Evolutionary conservation across 2,329 filamentous ascomycete species (phyloP).

Genomic region (Fusarium nygamai): DNA sequence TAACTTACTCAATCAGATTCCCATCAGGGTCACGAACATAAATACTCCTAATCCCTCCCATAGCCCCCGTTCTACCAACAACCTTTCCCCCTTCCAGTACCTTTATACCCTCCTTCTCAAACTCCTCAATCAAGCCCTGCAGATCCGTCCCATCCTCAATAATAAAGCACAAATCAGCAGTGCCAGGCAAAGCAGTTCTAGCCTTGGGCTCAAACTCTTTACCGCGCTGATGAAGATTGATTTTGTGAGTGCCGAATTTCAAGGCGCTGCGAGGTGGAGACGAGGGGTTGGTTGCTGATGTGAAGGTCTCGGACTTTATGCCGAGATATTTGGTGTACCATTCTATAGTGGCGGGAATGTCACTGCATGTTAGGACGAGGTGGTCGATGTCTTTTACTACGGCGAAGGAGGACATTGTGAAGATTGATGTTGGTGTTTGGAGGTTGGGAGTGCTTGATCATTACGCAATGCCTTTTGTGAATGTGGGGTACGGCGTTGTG

Average conservation of each 20-base stretch:
- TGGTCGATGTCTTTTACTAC: conserved; percentile 64
- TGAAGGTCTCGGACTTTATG: conserved; percentile 65
- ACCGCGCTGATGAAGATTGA: conserved; percentile 68
- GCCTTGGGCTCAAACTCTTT: conserved; percentile 71
- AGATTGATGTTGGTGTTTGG: neutral
- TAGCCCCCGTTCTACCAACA: conserved; percentile 65
- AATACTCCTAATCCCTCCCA: conserved; percentile 64
- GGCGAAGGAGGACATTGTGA: conserved; percentile 32
- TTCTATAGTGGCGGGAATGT: conserved; percentile 57
- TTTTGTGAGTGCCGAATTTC: conserved; percentile 67
- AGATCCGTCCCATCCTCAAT: conserved; percentile 58
- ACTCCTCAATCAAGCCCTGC: conserved; percentile 53
- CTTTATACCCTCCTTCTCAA: conserved; percentile 56
- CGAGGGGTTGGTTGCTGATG: conserved; percentile 48
- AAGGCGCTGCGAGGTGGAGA: conserved; percentile 59
- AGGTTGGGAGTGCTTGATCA: neutral
- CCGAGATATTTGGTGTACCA: conserved; percentile 67
- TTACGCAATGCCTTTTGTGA: neutral
- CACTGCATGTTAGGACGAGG: conserved; percentile 66
- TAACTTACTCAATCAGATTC: conserved; percentile 70
- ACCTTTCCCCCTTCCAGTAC: conserved; percentile 61
- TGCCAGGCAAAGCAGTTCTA: conserved; percentile 61
- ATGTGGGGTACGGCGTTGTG: neutral
- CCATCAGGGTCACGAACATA: conserved; percentile 71
- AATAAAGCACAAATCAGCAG: conserved; percentile 69